Percentiles rank a stretch among this genome's conserved stretches.
Evolutionary conservation across 2,329 filamentous ascomycete genomes (phyloP).

Genomic region (Volutella citrinella): DNA sequence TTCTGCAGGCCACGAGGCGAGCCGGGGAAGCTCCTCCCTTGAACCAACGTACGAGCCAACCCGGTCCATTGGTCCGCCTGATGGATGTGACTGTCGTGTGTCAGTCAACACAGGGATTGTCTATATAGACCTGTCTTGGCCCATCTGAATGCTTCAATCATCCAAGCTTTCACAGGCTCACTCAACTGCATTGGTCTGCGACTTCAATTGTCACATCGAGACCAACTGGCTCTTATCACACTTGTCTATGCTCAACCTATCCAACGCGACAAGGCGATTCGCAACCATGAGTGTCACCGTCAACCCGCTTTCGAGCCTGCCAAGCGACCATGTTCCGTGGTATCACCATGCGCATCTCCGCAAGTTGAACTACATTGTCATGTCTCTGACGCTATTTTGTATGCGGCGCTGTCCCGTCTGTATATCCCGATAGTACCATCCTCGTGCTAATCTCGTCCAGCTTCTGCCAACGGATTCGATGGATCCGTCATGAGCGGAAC

Average conservation of each 20-base stretch:
- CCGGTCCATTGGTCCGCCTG: too few relatives aligned
- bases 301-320: conserved; percentile 1
- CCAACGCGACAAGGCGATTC: too few relatives aligned
- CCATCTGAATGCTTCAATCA: too few relatives aligned
- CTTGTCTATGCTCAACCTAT: background rate
- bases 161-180: too few relatives aligned
- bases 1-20: conserved; percentile 2
- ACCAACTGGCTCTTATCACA: background rate
- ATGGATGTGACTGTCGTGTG: too few relatives aligned
- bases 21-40: background rate
- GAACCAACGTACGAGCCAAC: too few relatives aligned
- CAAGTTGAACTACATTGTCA: conserved; percentile 16
- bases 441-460: conserved; percentile 2
- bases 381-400: conserved; percentile 15
- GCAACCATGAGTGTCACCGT: conserved; percentile 6
- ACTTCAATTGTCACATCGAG: too few relatives aligned
- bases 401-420: conserved; percentile 1
- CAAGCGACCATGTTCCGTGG: conserved; percentile 11
- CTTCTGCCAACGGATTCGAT: conserved; percentile 15
- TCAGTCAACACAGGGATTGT: too few relatives aligned
- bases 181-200: too few relatives aligned
- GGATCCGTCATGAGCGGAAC: conserved; percentile 12
- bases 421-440: background rate
- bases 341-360: conserved; percentile 11
- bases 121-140: too few relatives aligned